These are phyloP conservation scores for Solanum sejunctum DNA, from an alignment of 257 asterid species.

Conservation along the genomic window DNA sequence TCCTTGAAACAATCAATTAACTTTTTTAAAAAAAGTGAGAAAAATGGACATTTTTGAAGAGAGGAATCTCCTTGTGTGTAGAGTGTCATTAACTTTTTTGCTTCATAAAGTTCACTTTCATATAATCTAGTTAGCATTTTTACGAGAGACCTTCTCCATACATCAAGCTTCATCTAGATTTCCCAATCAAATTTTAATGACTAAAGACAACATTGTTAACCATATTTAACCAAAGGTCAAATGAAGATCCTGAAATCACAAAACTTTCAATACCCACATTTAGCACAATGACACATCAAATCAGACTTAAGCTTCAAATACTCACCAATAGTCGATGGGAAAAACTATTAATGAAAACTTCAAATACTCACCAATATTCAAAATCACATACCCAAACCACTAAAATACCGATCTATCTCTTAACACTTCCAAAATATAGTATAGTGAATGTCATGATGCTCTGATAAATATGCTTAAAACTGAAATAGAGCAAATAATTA, in stretches of 20 bases:
- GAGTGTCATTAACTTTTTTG: too few relatives aligned
- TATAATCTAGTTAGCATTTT: neutral
- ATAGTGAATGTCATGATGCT: neutral
- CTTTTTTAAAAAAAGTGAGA: too few relatives aligned
- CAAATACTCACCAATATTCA: neutral
- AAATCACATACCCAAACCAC: neutral
- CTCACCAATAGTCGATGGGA: fast-evolving
- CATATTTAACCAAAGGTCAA: neutral
- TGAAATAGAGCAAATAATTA: neutral
- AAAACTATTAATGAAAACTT: neutral
- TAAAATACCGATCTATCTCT: neutral
- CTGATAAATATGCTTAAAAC: neutral
- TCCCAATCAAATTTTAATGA: neutral
- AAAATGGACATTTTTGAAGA: too few relatives aligned
- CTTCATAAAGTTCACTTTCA: neutral
- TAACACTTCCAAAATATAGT: neutral
- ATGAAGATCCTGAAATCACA: neutral
- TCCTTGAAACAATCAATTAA: too few relatives aligned
- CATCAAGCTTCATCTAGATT: neutral
- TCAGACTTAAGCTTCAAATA: neutral
- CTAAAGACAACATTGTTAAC: neutral
- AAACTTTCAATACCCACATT: neutral
- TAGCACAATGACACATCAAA: neutral
- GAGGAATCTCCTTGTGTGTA: too few relatives aligned
- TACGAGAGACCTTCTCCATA: neutral